Evolutionary conservation across 78 protist genomes (phyloP).

Genomic region (Tieghemostelium lacteum): DNA sequence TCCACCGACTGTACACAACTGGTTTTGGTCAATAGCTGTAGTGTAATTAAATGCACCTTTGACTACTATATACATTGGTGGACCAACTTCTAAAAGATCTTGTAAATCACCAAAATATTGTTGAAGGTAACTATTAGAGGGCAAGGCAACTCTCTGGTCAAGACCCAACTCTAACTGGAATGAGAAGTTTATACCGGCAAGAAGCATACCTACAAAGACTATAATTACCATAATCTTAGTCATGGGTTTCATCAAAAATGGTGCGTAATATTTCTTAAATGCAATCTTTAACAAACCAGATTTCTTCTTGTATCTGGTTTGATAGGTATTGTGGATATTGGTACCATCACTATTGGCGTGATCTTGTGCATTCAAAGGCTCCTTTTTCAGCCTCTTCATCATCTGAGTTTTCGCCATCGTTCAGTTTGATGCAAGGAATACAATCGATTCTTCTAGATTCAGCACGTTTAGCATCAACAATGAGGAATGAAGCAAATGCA

Average conservation of each 20-base stretch:
- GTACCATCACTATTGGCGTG: no score
- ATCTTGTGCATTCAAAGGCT: constrained; percentile 25
- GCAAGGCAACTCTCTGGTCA: constrained; percentile 85
- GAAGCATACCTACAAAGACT: constrained; percentile 19
- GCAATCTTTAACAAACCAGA: constrained; percentile 13
- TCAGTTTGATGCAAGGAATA: constrained; percentile 58
- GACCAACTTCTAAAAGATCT: constrained; percentile 75
- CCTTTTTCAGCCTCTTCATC: constrained; percentile 27
- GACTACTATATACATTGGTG: constrained; percentile 85
- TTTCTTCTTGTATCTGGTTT: constrained; percentile 6
- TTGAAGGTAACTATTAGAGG: constrained; percentile 81
- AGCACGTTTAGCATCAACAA: constrained; percentile 71
- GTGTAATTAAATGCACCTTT: constrained; percentile 51
- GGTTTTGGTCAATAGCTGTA: not conserved
- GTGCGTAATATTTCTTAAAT: constrained; percentile 56
- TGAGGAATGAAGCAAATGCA: constrained; percentile 68
- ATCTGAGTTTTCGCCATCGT: constrained; percentile 53
- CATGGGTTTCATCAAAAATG: constrained; percentile 53
- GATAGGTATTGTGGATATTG: not conserved
- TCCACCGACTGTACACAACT: constrained; percentile 19
- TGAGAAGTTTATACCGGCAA: constrained; percentile 24
- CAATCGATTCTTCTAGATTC: constrained; percentile 79
- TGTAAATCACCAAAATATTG: constrained; percentile 60
- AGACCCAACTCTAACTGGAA: constrained; percentile 76
- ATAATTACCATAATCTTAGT: constrained; percentile 15